Percentiles rank a stretch among this genome's conserved stretches.
Conservation (phyloP, 108 stramenopile species). For the Parietichytrium sp. region DNA sequence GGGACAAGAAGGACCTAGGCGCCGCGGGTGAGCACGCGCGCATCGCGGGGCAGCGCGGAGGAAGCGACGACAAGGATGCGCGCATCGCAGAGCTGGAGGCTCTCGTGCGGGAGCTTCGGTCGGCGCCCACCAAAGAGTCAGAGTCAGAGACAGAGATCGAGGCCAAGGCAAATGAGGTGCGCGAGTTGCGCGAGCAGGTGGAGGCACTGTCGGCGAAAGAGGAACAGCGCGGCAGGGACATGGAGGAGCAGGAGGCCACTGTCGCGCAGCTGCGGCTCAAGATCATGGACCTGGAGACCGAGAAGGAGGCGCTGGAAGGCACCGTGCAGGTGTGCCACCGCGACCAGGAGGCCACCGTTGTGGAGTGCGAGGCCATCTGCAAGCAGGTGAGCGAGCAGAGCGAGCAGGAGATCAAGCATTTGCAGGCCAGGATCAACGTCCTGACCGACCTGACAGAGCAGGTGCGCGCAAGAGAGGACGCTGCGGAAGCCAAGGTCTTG, state of each 20-base stretch:
- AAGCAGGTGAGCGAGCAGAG: neutral
- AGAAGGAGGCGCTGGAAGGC: constrained; percentile 21
- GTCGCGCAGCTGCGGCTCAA: neutral
- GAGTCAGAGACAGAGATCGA: too few relatives aligned
- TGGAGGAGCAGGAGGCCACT: neutral
- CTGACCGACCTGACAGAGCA: constrained; percentile 1
- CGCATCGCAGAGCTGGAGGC: too few relatives aligned
- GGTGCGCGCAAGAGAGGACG: neutral
- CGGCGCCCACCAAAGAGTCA: too few relatives aligned
- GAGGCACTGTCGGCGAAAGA: neutral
- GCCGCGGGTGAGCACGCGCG: too few relatives aligned
- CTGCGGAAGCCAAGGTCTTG: too few relatives aligned
- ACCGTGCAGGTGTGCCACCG: neutral
- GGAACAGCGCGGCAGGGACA: neutral
- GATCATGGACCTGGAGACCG: neutral
- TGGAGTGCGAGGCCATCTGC: neutral
- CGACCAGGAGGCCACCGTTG: neutral
- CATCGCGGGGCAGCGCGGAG: too few relatives aligned
- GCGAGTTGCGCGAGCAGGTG: too few relatives aligned
- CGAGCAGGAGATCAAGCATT: neutral
- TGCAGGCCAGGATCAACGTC: neutral
- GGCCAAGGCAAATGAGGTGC: too few relatives aligned
- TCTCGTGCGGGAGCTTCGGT: too few relatives aligned
- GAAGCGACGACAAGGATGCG: too few relatives aligned
- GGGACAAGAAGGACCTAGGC: too few relatives aligned